Evolutionary conservation across 768 basidiomycete species (phyloP), one percentile per base, ranked within the genome.

Genomic region (Termitomyces sp.): DNA sequence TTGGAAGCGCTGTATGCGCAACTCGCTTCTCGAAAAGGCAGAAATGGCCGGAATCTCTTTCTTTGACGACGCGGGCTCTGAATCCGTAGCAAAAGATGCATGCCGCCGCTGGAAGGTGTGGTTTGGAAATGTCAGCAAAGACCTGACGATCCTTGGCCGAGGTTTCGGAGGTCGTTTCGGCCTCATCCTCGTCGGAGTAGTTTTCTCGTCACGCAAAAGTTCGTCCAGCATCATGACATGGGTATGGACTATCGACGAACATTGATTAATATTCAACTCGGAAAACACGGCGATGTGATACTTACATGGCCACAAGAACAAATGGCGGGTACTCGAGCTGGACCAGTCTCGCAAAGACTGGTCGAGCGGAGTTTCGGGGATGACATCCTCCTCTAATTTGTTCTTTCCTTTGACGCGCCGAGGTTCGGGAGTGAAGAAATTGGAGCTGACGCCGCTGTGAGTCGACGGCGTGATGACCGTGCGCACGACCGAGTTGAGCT

Each of bases 361-460:
- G 61, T 67, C 65, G 25, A 64, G 61, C 47, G 72, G 65, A 17
- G 59, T 71, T 32, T 66, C 59, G 35, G 56, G 27, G 3, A 16
- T 5, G 35, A 64, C 59, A 43, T 70, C 65, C 46, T 63, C 58
- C 46, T 63, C 58, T 21, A 72, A 76, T 63, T 72, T 79, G 62
- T 75, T 79, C 68, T 85, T 85, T 32, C 81, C 82, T 63, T 82
- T 85, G 51, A 66, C 70, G 53, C 72, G 73, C 55, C 79, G 72
- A 9, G 83, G 78, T 30, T 70, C 70, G 10, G 85, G 85, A 3
- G 76, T 79, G 62, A 83, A 84, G 67, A 85, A 84, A 62, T 82
- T 78, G 10, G 70, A 58, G 1, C 73, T 71, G 19, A 82, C 60
- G 2, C 70, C 59, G 19, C 66, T 64, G 43, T 65, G 68, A 39